These are phyloP conservation scores for Cyclotella kingstonii DNA, from an alignment of 108 stramenopile genomes.

Conservation along the genomic window DNA sequence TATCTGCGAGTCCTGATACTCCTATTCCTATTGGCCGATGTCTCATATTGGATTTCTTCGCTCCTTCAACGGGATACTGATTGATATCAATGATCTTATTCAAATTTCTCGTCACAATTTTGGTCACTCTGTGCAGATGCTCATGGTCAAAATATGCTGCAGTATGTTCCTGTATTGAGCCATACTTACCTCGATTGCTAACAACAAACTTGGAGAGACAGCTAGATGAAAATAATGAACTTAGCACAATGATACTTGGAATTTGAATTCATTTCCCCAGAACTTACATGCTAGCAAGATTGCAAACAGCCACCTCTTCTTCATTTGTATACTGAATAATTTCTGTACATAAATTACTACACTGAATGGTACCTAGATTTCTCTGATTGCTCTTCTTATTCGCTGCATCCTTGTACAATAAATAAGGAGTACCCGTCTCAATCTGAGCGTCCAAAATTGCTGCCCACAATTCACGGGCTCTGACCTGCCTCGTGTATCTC, in stretches of 20 bases:
- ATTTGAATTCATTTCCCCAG: no score
- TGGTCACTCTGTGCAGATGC: conserved; percentile 78
- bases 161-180: conserved; percentile 69
- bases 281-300: conserved; percentile 89
- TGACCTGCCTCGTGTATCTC: conserved; percentile 60
- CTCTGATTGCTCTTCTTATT: conserved; percentile 96
- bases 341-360: conserved; percentile 96
- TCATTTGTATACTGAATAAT: conserved; percentile 94
- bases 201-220: conserved; percentile 82
- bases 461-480: conserved; percentile 86
- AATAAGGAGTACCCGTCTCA: conserved; percentile 97
- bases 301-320: conserved; percentile 97
- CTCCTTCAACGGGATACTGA: conserved; percentile 87
- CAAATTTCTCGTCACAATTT: conserved; percentile 90
- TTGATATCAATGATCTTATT: conserved; percentile 96
- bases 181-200: conserved; percentile 64
- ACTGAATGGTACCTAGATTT: conserved; percentile 96
- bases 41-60: conserved; percentile 80
- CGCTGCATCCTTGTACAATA: conserved; percentile 96
- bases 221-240: conserved; percentile 24
- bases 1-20: conserved; percentile 95
- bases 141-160: conserved; percentile 87
- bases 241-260: no score
- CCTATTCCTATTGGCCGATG: conserved; percentile 98
- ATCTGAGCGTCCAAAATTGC: conserved; percentile 91